Evolutionary conservation across 768 basidiomycete genomes (phyloP).

Genomic region (Leccinum obscurum): DNA sequence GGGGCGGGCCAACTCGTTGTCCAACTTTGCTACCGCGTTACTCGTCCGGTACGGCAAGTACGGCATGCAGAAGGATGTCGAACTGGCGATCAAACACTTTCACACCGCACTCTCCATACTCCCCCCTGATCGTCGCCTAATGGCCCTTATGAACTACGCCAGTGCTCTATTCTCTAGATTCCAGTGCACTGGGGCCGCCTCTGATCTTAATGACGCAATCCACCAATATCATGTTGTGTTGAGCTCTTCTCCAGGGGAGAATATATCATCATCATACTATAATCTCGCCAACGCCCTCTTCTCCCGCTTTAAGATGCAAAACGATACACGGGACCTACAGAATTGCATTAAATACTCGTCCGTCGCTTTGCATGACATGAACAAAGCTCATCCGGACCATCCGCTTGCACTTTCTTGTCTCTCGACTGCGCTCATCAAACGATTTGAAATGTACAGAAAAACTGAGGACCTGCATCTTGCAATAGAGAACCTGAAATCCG

Average conservation of each 20-base stretch:
- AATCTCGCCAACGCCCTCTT: slow-evolving; percentile 34
- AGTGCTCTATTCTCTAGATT: slow-evolving; percentile 32
- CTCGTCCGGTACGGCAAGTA: slow-evolving; percentile 28
- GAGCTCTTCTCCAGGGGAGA: slow-evolving; percentile 19
- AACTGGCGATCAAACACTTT: slow-evolving; percentile 31
- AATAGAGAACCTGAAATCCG: slow-evolving; percentile 24
- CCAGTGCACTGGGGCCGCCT: slow-evolving; percentile 18
- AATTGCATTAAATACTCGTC: slow-evolving; percentile 24
- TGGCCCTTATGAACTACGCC: slow-evolving; percentile 30
- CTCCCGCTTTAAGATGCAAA: slow-evolving; percentile 28
- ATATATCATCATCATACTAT: slow-evolving; percentile 22
- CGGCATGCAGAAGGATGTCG: slow-evolving; percentile 26
- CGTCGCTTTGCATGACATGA: slow-evolving; percentile 19
- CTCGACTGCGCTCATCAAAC: slow-evolving; percentile 24
- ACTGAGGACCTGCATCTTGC: slow-evolving; percentile 29
- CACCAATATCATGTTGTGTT: slow-evolving; percentile 24
- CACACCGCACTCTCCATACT: slow-evolving; percentile 21
- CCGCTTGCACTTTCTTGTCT: slow-evolving; percentile 22
- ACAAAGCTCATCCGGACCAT: slow-evolving; percentile 17
- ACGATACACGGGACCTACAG: slow-evolving; percentile 21
- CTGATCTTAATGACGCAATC: slow-evolving; percentile 26
- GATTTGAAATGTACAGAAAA: slow-evolving; percentile 20
- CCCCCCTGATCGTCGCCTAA: slow-evolving; percentile 19
- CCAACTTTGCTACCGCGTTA: slow-evolving; percentile 31
- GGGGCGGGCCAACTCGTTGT: slow-evolving; percentile 23